A percentile compares a stretch with the other conserved stretches of the same genome.
phyloP scores from a whole-genome alignment of 495 filamentous ascomycete species.

The Amniculicola lignicola region DNA sequence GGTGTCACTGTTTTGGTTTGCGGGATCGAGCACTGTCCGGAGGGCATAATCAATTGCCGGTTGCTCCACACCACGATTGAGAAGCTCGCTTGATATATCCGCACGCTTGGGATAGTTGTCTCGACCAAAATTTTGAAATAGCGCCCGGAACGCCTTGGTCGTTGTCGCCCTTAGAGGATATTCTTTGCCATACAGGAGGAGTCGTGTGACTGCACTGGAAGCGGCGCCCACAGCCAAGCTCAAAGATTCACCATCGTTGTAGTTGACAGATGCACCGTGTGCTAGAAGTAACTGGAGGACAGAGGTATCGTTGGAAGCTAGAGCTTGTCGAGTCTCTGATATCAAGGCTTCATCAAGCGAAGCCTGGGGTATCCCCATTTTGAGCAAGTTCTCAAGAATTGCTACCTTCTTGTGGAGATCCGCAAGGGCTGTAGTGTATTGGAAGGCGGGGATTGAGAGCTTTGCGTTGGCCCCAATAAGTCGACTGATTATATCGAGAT shows the following conservation, averaged over 20 bases:
- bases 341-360: constrained; percentile 15
- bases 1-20: neutral
- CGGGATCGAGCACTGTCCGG: constrained; percentile 7
- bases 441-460: constrained; percentile 10
- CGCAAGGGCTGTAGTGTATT: neutral
- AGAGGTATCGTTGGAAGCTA: neutral
- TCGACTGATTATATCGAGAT: constrained; percentile 29
- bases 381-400: constrained; percentile 10
- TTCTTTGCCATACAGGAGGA: constrained; percentile 12
- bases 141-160: constrained; percentile 22
- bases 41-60: constrained; percentile 22
- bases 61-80: constrained; percentile 21
- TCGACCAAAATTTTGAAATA: constrained; percentile 7
- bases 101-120: neutral
- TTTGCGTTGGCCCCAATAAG: constrained; percentile 8
- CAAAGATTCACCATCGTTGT: constrained; percentile 22
- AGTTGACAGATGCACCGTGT: constrained; percentile 24
- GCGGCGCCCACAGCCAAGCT: constrained; percentile 4
- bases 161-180: neutral
- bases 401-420: constrained; percentile 1
- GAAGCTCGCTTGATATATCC: constrained; percentile 12
- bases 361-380: constrained; percentile 4
- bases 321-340: constrained; percentile 4
- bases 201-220: neutral
- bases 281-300: constrained; percentile 18